Evolutionary conservation across 352 stramenopile genomes (phyloP).

Genomic region (Globisporangium carolinianum): DNA sequence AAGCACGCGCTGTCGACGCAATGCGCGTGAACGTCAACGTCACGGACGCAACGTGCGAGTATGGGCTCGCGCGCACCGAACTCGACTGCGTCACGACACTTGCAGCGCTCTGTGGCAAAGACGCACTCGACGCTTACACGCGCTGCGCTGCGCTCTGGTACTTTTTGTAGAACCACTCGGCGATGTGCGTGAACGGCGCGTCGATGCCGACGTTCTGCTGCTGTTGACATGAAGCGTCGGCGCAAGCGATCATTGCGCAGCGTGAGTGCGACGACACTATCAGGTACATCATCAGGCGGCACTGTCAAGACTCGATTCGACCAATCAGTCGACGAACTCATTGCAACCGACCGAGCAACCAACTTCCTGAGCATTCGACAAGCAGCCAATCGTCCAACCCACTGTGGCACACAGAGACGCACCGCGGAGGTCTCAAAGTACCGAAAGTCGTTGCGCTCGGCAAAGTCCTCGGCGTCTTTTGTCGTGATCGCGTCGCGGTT

Average conservation of each 20-base stretch:
- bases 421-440: slow-evolving; percentile 81
- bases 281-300: too few relatives aligned
- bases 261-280: slow-evolving; percentile 1
- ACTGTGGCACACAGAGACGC: not conserved
- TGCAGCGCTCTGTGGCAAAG: slow-evolving; percentile 21
- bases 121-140: slow-evolving; percentile 12
- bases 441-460: slow-evolving; percentile 69
- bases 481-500: slow-evolving; percentile 64
- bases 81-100: slow-evolving; percentile 35
- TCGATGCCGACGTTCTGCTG: slow-evolving; percentile 73
- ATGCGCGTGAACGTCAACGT: slow-evolving; percentile 16
- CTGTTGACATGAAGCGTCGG: slow-evolving; percentile 13
- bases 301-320: too few relatives aligned
- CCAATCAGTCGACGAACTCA: too few relatives aligned
- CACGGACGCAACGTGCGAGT: slow-evolving; percentile 43
- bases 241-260: not conserved
- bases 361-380: not conserved
- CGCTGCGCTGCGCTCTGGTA: slow-evolving; percentile 64
- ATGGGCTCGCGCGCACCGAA: slow-evolving; percentile 33
- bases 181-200: slow-evolving; percentile 69
- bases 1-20: not conserved
- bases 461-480: slow-evolving; percentile 69
- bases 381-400: not conserved
- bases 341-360: too few relatives aligned
- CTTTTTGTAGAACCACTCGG: slow-evolving; percentile 82